Conservation (phyloP, 345 rosid genomes). For the Citrus cavaleriei region DNA sequence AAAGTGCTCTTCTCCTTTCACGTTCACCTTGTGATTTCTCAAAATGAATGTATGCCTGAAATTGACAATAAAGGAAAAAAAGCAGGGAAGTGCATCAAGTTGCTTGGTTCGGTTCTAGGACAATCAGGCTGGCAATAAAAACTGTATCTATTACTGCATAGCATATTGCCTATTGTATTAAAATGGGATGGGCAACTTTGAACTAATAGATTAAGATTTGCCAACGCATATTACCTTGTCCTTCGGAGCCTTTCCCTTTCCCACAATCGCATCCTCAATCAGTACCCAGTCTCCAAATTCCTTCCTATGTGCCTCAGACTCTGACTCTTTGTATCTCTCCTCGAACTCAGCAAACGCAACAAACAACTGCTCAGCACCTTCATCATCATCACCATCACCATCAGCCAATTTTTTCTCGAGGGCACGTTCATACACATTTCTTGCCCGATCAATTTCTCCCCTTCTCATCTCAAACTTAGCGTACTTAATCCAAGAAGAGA, state of each 20-base stretch:
- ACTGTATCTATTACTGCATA: neutral
- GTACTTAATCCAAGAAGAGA: constrained; percentile 59
- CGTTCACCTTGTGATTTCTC: constrained; percentile 78
- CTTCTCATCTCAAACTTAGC: constrained; percentile 89
- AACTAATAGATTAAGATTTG: neutral
- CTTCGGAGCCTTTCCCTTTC: constrained; percentile 89
- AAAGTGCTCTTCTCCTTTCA: constrained; percentile 61
- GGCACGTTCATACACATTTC: constrained; percentile 72
- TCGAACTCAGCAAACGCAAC: constrained; percentile 90
- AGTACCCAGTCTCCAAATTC: constrained; percentile 80
- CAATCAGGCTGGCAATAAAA: neutral
- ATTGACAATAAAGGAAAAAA: neutral
- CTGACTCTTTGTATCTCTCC: constrained; percentile 72
- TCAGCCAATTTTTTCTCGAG: constrained; percentile 69
- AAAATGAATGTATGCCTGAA: constrained; percentile 87
- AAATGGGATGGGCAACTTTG: neutral
- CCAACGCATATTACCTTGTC: constrained; percentile 91
- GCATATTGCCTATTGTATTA: neutral
- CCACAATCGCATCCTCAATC: constrained; percentile 86
- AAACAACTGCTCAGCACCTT: constrained; percentile 73
- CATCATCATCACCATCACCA: constrained; percentile 28
- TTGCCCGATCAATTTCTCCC: constrained; percentile 56
- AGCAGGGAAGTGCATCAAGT: neutral
- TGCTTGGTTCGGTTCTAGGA: neutral
- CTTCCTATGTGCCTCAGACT: constrained; percentile 74